These are phyloP conservation scores for Pichia sp. DNA, from an alignment of 1,139 yeast species.

Conservation along the genomic window DNA sequence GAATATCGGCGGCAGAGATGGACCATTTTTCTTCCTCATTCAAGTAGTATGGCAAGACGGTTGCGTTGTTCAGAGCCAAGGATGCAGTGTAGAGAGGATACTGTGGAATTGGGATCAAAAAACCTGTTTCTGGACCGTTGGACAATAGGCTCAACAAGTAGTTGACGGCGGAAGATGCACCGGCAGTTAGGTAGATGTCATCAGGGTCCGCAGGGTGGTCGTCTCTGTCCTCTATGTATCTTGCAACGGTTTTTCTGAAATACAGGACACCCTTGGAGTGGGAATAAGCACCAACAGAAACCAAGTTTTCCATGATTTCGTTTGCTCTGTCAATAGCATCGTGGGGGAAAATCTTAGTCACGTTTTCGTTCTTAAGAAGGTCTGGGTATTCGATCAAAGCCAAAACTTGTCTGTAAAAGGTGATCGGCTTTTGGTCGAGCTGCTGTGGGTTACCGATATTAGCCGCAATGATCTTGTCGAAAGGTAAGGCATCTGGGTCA, in stretches of 20 bases:
- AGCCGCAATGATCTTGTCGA: constrained; percentile 72
- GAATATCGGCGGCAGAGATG: constrained; percentile 65
- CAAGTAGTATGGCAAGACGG: constrained; percentile 81
- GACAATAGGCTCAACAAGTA: constrained; percentile 69
- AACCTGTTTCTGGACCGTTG: constrained; percentile 66
- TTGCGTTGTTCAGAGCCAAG: constrained; percentile 76
- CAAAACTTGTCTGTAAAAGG: constrained; percentile 91
- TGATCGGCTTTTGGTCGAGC: constrained; percentile 85
- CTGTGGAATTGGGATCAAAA: constrained; percentile 94
- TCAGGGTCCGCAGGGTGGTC: constrained; percentile 61
- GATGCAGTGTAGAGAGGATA: constrained; percentile 95
- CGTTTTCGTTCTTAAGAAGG: constrained; percentile 41
- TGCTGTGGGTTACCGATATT: constrained; percentile 98
- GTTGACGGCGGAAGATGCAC: constrained; percentile 89
- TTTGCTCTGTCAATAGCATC: constrained; percentile 76
- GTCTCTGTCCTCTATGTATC: constrained; percentile 71
- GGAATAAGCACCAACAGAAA: constrained; percentile 92
- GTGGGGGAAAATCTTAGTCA: constrained; percentile 45
- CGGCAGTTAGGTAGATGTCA: constrained; percentile 79
- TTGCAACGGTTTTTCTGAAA: constrained; percentile 73
- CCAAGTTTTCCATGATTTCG: constrained; percentile 53
- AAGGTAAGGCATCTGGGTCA: constrained; percentile 65
- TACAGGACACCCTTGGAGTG: constrained; percentile 80
- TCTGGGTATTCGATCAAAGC: constrained; percentile 83
- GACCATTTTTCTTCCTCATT: constrained; percentile 83